Evolutionary conservation across 148 eudicot species (phyloP), one percentile per base, ranked within the genome.

Genomic region (Limonium bicolor): DNA sequence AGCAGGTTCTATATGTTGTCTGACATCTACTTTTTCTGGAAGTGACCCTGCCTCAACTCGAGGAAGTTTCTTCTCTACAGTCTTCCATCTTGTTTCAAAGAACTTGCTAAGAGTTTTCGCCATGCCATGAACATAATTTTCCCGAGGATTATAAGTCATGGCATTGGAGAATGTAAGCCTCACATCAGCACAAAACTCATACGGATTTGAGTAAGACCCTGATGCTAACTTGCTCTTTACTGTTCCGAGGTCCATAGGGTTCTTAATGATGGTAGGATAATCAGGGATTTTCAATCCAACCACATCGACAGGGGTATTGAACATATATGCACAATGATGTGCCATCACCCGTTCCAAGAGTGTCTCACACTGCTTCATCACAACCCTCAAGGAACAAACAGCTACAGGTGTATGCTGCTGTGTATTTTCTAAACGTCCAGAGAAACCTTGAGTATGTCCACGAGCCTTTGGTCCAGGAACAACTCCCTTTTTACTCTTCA

Each of bases 221-320:
- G 78, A 54, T 2, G 31, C 43, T 36, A 88, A 53, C 68, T 70
- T 79, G n/a, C 52, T 40, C 52, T 74, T 88, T 28, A 88, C 53
- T 3, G 96, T 79, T 46, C 86, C 75, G 41, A 88, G 62, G 77
- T 88, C 96, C 96, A 83, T 88, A 3, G 96, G 94, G 66, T 88
- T 76, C 72, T 82, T 77, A 41, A 88, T 88, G 6, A 83, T 72
- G 44, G 39, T 67, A 27, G 61, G 68, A 55, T 88, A 83, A 67
- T 87, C 94, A 0, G 92, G 94, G 35, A 79, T 78, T 7, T 80
- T 79, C 64, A 79, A 61, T 54, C 61, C 59, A 7, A 79, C 78
- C 12, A 70, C 72, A 58, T 82, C 94, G 6, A 88, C 96, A 4
- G 94, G 96, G 27, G 56, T 37, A 33, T 80, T 88, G 43, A 88